Conservation (phyloP, 176 grass and related monocot species). For the Hyparrhenia diplandra region DNA sequence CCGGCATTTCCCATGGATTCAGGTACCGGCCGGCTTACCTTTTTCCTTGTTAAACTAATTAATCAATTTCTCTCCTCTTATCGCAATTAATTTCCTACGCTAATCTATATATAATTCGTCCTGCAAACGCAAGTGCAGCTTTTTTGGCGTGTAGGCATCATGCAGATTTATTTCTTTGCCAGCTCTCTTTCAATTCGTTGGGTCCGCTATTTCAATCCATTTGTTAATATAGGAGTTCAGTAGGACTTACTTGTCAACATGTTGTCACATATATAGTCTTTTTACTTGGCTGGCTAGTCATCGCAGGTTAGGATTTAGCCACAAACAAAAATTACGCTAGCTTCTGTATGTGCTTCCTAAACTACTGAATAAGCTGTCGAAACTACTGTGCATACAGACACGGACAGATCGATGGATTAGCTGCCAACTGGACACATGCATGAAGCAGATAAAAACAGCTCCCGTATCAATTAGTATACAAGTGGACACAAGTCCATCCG, state of each 20-base stretch:
- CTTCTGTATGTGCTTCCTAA: too few relatives aligned
- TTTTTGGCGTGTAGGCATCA: not conserved
- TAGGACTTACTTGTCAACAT: conserved; percentile 23
- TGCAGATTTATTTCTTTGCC: not conserved
- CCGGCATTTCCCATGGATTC: conserved; percentile 87
- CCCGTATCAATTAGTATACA: not conserved
- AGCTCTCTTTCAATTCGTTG: too few relatives aligned
- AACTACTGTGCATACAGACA: not conserved
- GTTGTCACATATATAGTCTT: conserved; percentile 1
- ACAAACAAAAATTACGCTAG: too few relatives aligned
- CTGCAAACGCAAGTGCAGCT: not conserved
- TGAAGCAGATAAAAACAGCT: not conserved
- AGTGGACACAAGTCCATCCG: conserved; percentile 2
- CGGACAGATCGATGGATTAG: not conserved
- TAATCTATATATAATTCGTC: too few relatives aligned
- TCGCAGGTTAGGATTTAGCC: not conserved
- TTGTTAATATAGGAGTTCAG: conserved; percentile 2
- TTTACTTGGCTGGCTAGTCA: not conserved
- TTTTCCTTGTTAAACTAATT: too few relatives aligned
- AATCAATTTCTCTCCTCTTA: too few relatives aligned
- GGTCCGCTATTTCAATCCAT: not conserved
- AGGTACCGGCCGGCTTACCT: conserved; percentile 54
- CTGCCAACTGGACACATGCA: conserved; percentile 4
- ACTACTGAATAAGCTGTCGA: not conserved
- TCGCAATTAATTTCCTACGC: too few relatives aligned